Conservation (phyloP, 805 yeast genomes). For the Lipomyces chichibuensis region DNA sequence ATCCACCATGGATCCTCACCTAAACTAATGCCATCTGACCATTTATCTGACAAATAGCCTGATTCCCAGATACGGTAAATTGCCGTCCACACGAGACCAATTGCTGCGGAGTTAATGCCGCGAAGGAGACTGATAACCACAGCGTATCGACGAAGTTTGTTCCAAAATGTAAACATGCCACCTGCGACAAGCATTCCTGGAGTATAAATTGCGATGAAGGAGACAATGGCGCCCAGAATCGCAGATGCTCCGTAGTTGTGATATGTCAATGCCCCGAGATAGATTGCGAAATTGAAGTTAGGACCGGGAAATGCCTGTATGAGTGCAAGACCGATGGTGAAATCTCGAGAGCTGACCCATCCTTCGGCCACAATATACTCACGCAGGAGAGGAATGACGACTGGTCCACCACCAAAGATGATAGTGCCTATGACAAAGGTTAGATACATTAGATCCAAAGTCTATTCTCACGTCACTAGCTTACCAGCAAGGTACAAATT, state of each 20-base stretch:
- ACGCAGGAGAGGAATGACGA: constrained; percentile 32
- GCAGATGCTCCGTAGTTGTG: constrained; percentile 23
- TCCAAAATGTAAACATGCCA: constrained; percentile 34
- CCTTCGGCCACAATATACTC: constrained; percentile 31
- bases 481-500: constrained; percentile 31
- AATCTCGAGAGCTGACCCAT: constrained; percentile 32
- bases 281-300: constrained; percentile 32
- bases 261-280: constrained; percentile 32
- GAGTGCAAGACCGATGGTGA: constrained; percentile 29
- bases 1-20: constrained; percentile 34
- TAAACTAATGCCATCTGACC: constrained; percentile 17
- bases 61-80: constrained; percentile 33
- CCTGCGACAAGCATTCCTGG: constrained; percentile 34
- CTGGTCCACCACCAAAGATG: constrained; percentile 34
- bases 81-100: constrained; percentile 33
- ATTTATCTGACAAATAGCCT: constrained; percentile 20
- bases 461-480: not conserved
- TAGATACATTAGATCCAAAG: not conserved
- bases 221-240: constrained; percentile 24
- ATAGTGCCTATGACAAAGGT: constrained; percentile 16
- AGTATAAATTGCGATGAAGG: constrained; percentile 29
- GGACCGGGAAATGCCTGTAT: constrained; percentile 35
- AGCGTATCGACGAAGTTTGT: constrained; percentile 27
- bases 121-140: constrained; percentile 24
- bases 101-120: constrained; percentile 32